These are phyloP conservation scores for Tetrahymena thermophila DNA, from an alignment of 73 alveolate species.

Conservation along the genomic window DNA sequence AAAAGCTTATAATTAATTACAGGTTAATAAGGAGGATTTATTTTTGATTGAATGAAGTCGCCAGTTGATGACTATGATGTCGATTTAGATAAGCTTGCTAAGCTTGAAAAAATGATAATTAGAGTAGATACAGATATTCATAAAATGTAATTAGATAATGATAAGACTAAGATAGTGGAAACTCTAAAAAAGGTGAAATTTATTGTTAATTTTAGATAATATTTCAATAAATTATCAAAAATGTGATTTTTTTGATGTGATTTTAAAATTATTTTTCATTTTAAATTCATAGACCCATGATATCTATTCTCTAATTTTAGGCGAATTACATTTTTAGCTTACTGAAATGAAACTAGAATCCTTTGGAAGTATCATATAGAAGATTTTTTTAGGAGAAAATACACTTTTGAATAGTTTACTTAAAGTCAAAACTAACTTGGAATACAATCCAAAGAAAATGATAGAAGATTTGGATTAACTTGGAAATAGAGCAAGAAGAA, in stretches of 20 bases:
- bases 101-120: not conserved
- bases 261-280: not conserved
- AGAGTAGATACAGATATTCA: not conserved
- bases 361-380: not conserved
- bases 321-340: not conserved
- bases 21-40: not conserved
- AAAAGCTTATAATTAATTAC: not conserved
- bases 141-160: not conserved
- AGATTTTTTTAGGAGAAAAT: not conserved
- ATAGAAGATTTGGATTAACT: not conserved
- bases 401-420: not conserved
- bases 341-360: not conserved
- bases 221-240: no score
- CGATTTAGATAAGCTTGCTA: not conserved
- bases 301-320: not conserved
- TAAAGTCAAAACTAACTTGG: not conserved
- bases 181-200: not conserved
- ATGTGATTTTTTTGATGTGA: not conserved
- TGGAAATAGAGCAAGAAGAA: not conserved
- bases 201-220: no score
- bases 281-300: not conserved
- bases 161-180: not conserved
- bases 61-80: not conserved
- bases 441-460: not conserved
- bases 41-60: not conserved